phyloP scores from a whole-genome alignment of 2,329 filamentous ascomycete genomes.

The Sarocladium strictum region DNA sequence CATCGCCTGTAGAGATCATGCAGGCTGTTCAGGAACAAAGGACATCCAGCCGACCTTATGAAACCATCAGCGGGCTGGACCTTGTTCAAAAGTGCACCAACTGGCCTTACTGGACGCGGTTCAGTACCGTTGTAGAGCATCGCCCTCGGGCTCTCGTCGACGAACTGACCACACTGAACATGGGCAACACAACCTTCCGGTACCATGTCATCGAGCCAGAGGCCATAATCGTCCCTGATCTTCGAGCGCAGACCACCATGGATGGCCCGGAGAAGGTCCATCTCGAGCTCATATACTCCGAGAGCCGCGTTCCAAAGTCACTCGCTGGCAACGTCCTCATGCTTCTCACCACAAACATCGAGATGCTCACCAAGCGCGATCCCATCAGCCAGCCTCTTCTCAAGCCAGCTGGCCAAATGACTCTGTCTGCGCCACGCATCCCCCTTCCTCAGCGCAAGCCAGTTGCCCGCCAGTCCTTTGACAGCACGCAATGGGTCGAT shows the following conservation, averaged over 20 bases:
- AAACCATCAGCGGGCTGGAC: slow-evolving; percentile 44
- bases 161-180: slow-evolving; percentile 35
- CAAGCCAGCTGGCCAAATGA: slow-evolving; percentile 34
- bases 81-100: slow-evolving; percentile 47
- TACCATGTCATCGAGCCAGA: slow-evolving; percentile 35
- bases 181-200: slow-evolving; percentile 39
- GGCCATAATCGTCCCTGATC: slow-evolving; percentile 36
- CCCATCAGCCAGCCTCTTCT: slow-evolving; percentile 39
- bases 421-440: slow-evolving; percentile 31
- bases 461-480: slow-evolving; percentile 15
- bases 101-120: slow-evolving; percentile 48
- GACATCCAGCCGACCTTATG: slow-evolving; percentile 39
- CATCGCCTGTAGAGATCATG: slow-evolving; percentile 43
- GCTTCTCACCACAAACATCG: slow-evolving; percentile 39
- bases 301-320: slow-evolving; percentile 32
- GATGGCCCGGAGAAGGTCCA: slow-evolving; percentile 30
- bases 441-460: slow-evolving; percentile 24
- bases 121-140: slow-evolving; percentile 50
- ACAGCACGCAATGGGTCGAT: slow-evolving; percentile 16
- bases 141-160: slow-evolving; percentile 24
- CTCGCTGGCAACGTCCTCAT: slow-evolving; percentile 40
- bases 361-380: slow-evolving; percentile 38
- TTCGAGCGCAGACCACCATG: slow-evolving; percentile 37
- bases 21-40: slow-evolving; percentile 43
- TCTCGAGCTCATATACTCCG: slow-evolving; percentile 40